A percentile compares a stretch with the other conserved stretches of the same genome.
Conservation (phyloP, 306 rosid genomes). For the Fragaria ananassa region DNA sequence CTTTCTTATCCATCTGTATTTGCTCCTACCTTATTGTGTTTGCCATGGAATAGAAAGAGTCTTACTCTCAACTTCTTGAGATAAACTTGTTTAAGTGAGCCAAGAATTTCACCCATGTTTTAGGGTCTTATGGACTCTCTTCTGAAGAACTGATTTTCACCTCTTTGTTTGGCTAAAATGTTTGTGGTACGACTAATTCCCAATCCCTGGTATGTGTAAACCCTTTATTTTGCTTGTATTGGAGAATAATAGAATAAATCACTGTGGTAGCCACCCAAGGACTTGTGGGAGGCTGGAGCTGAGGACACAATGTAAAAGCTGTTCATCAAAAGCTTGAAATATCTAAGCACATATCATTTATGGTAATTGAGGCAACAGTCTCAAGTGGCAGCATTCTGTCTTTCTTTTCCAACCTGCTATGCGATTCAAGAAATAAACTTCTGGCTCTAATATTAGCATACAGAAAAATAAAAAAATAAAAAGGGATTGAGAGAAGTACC, state of each 20-base stretch:
- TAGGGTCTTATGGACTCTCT: conserved; percentile 2
- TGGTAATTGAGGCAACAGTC: background rate
- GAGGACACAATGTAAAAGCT: no score
- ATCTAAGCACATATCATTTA: background rate
- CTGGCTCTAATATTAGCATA: background rate
- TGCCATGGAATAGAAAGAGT: background rate
- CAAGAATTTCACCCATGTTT: background rate
- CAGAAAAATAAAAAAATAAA: no score
- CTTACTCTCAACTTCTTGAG: background rate
- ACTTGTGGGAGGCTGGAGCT: background rate
- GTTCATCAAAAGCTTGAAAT: background rate
- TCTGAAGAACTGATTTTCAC: background rate
- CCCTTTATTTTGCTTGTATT: background rate
- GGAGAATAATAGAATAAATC: background rate
- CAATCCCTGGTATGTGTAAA: background rate
- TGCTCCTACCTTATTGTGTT: conserved; percentile 7
- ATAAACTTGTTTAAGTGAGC: background rate
- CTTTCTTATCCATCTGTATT: conserved; percentile 6
- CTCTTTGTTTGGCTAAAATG: background rate
- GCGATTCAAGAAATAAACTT: background rate
- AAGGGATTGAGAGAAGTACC: background rate
- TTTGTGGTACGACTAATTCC: background rate
- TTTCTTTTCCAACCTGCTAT: background rate
- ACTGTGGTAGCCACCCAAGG: background rate
- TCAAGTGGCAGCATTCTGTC: background rate